Conservation (phyloP, 2,329 filamentous ascomycete genomes). For the Pestalotiopsis sp. region DNA sequence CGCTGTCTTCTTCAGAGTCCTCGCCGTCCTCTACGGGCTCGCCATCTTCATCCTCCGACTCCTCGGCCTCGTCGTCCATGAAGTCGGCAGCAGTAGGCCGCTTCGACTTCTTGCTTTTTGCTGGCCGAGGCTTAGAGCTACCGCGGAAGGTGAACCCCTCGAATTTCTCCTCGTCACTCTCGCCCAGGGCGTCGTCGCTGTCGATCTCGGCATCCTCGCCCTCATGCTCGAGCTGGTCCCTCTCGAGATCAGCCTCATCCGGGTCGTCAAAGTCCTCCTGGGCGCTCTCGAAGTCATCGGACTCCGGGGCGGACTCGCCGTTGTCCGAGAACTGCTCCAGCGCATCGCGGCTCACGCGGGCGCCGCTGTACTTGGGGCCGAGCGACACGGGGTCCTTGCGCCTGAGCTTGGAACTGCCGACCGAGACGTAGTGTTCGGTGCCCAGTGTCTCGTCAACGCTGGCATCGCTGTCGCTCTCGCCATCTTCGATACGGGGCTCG, state of each 20-base stretch:
- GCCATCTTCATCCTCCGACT: constrained; percentile 35
- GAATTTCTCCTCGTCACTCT: constrained; percentile 83
- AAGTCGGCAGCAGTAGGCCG: constrained; percentile 60
- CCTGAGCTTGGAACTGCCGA: constrained; percentile 79
- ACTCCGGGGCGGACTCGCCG: constrained; percentile 6
- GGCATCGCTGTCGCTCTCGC: constrained; percentile 55
- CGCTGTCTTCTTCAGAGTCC: constrained; percentile 37
- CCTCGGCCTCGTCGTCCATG: constrained; percentile 38
- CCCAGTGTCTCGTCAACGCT: constrained; percentile 60
- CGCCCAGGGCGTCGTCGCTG: constrained; percentile 73
- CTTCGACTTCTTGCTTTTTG: constrained; percentile 35
- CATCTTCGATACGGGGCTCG: constrained; percentile 57
- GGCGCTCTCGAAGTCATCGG: constrained; percentile 51
- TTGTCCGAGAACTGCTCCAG: constrained; percentile 46
- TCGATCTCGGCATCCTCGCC: constrained; percentile 63
- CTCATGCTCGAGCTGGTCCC: constrained; percentile 45
- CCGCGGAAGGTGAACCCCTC: constrained; percentile 70
- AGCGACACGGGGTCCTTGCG: constrained; percentile 70
- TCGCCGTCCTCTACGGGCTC: constrained; percentile 39
- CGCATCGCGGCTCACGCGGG: constrained; percentile 69
- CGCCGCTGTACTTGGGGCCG: constrained; percentile 80
- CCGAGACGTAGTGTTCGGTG: constrained; percentile 56
- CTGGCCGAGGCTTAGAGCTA: constrained; percentile 53
- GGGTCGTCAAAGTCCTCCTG: constrained; percentile 59
- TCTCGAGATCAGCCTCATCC: constrained; percentile 55